phyloP scores from a whole-genome alignment of 345 rosid species.

The Noccaea bulbosa region DNA sequence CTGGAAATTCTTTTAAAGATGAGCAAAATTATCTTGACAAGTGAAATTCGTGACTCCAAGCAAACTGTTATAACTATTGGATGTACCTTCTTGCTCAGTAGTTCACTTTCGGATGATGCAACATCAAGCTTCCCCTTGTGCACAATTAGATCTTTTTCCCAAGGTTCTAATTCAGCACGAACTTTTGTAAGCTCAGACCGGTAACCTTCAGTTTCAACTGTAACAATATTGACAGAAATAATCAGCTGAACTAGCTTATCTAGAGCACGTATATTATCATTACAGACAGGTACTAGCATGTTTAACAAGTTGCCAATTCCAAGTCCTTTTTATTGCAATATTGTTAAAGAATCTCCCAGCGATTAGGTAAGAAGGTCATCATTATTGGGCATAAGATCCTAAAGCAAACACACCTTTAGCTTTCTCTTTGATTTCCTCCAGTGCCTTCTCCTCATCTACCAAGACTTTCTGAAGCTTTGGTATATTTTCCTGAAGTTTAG shows the following conservation, averaged over 20 bases:
- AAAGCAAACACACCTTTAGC: conserved; percentile 64
- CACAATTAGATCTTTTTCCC: conserved; percentile 85
- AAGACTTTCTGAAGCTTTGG: conserved; percentile 72
- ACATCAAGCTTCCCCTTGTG: conserved; percentile 93
- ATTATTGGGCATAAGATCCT: conserved; percentile 22
- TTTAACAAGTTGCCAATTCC: conserved; percentile 33
- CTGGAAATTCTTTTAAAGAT: conserved; percentile 1
- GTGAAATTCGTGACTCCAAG: conserved; percentile 18
- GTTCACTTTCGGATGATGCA: conserved; percentile 78
- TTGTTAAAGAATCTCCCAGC: conserved; percentile 6
- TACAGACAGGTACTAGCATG: not conserved
- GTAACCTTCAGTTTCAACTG: conserved; percentile 87
- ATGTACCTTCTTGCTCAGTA: conserved; percentile 78
- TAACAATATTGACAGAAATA: conserved; percentile 37
- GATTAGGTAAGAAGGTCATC: conserved; percentile 20
- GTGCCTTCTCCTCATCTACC: conserved; percentile 67
- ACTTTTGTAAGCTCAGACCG: conserved; percentile 78
- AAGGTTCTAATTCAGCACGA: conserved; percentile 90
- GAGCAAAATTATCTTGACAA: conserved; percentile 23
- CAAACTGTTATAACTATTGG: conserved; percentile 18
- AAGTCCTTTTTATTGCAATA: conserved; percentile 17
- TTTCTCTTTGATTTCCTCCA: conserved; percentile 78
- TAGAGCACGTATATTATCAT: not conserved
- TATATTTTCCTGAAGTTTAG: conserved; percentile 76
- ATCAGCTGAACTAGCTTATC: conserved; percentile 19